Conservation (phyloP, 176 grass and related monocot species). For the Lolium rigidum region DNA sequence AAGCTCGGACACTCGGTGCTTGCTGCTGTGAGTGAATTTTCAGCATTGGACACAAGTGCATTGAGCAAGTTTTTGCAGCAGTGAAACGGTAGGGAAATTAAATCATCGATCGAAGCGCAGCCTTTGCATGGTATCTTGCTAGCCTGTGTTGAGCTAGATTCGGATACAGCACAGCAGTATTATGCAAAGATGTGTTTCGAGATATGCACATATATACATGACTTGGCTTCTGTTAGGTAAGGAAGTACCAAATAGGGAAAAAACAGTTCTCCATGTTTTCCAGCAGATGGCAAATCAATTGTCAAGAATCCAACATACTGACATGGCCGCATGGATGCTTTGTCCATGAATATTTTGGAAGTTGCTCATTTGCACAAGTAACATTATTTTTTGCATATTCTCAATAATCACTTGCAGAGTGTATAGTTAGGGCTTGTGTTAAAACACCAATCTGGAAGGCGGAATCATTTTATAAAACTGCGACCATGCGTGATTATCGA, state of each 20-base stretch:
- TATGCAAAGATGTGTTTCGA: conserved; percentile 20
- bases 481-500: neutral
- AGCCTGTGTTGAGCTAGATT: neutral
- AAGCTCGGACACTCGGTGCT: conserved; percentile 74
- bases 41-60: conserved; percentile 68
- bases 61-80: conserved; percentile 69
- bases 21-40: conserved; percentile 69
- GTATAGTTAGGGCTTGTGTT: neutral
- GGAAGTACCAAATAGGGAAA: neutral
- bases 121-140: conserved; percentile 7
- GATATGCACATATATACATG: neutral
- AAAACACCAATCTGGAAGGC: neutral
- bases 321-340: neutral
- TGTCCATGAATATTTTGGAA: neutral
- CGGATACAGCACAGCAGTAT: neutral
- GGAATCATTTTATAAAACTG: neutral
- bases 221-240: conserved; percentile 1
- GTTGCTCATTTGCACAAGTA: neutral
- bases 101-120: neutral
- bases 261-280: neutral
- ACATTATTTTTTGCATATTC: neutral
- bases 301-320: neutral
- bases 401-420: neutral
- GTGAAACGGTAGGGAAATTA: conserved; percentile 28
- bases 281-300: neutral